Evolutionary conservation across 805 yeast genomes (phyloP), one percentile per base, ranked within the genome.

Genomic region (Candida verbasci): DNA sequence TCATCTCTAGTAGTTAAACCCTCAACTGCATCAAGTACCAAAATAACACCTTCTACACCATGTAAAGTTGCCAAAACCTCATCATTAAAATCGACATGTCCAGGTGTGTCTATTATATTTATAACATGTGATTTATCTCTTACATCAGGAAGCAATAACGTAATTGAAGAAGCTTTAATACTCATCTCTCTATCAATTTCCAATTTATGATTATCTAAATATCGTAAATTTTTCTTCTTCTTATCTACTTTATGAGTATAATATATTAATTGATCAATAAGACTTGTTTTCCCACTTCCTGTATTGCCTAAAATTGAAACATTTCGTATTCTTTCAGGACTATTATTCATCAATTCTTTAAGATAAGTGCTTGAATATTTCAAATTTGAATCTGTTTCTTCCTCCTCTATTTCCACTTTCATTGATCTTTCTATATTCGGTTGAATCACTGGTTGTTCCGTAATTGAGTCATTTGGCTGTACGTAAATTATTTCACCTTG

Each of bases 41-140:
- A 55, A 0, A 82, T 60, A 0, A 76, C 76, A 2, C 82, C 76
- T 44, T 93, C 97, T 0, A 74, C 72, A 0, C 80, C 64, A 16
- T 75, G 56, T 8, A 80, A 55, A 0, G 84, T 72, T 0, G 75
- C 70, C 0, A 76, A 69, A 3, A 77, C 60, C 47, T 93, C 97
- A 52, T 87, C 96, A 20, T 68, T 60, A 50, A 93, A 93, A 50
- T 87, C 81, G 0, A 76, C 73, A 57, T 93, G 97, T 0, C 99
- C 99, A 0, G 99, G 99, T 0, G 95, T 68, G 50, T 94, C 99
- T 1, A 87, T 45, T 1, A 89, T 43, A 49, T 83, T 86, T 15
- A 80, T 48, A 0, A 76, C 74, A 12, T 63, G 58, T 0, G 95
- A 80, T 42, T 73, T 76, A 10, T 55, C 58, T 11, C 59, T 59